Conservation (phyloP, 257 asterid genomes). For the Solanum pimpinellifolium region DNA sequence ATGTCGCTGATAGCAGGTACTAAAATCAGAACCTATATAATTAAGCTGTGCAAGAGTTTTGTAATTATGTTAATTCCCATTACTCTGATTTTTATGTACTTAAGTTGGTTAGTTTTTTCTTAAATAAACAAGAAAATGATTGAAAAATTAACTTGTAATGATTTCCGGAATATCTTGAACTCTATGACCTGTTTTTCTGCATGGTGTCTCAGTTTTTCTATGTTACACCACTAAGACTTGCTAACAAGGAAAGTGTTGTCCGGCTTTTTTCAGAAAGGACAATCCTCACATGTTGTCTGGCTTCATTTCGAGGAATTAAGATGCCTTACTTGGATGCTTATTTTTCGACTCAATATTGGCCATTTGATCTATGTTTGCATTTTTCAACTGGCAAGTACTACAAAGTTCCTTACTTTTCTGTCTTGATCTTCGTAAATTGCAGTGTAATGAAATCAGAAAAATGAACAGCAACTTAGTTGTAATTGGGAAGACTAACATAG, state of each 20-base stretch:
- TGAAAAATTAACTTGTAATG: not conserved
- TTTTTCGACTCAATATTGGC: not conserved
- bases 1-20: not conserved
- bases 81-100: not conserved
- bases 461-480: constrained; percentile 40
- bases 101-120: not conserved
- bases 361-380: not conserved
- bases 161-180: not conserved
- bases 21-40: not conserved
- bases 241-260: not conserved
- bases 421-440: not conserved
- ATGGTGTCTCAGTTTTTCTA: not conserved
- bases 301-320: not conserved
- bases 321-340: not conserved
- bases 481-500: constrained; percentile 60
- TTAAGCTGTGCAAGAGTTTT: not conserved
- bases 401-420: not conserved
- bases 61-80: not conserved
- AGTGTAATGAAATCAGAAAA: constrained; percentile 82
- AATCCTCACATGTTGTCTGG: not conserved
- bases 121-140: not conserved
- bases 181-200: not conserved
- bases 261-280: not conserved
- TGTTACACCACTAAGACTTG: not conserved
- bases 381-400: not conserved